Base-by-base conservation (phyloP, 176 grass and related monocot genomes). In the Zoysia pacifica region DNA sequence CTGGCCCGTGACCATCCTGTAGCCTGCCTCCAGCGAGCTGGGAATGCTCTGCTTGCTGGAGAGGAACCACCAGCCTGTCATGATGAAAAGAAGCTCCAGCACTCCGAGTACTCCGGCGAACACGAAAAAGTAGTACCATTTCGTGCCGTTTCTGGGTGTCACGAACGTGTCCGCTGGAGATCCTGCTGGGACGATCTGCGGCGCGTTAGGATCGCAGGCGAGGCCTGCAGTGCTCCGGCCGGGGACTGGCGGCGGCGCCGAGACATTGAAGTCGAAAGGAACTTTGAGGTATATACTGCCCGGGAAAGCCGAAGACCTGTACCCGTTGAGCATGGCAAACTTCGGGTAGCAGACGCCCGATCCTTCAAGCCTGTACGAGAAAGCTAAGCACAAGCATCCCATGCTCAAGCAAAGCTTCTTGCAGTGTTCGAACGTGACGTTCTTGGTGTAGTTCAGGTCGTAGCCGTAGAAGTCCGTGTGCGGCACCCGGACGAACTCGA, bases 211-310 rank as follows among this genome's bases (percentile, higher is more conserved):
- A 60, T 69, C 48, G 76, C 92, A 91, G 15, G 46, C 62, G 44
- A 91, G 68, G 43, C 41, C 45, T 11, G 48, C 14, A 16, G 59
- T 15, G 18, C 46, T 73, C 5, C 1, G 64, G 28, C 46, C 16
- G 18, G 62, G 2, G 38, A 44, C 70, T 18, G 7, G 58, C 35
- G 10, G 9, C 4, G 11, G 60, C n/a, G 65, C 5, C 37, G 74
- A 77, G 59, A 12, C 46, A 6, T 62, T 14, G n/a, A 85, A 48
- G 65, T 63, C 49, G 9, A 15, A 50, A 1, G 92, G 77, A 11
- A 94, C 45, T 82, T 80, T 94, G 69, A 94, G 36, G 80, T 89
- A 91, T 9, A 66, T 62, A 48, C 5, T 82, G 16, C 89, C 92
- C 1, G 11, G n/a, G 50, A 91, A 90, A 11, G 16, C 75, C 12